phyloP scores from a whole-genome alignment of 2,329 filamentous ascomycete genomes.

The Diplodia seriata region DNA sequence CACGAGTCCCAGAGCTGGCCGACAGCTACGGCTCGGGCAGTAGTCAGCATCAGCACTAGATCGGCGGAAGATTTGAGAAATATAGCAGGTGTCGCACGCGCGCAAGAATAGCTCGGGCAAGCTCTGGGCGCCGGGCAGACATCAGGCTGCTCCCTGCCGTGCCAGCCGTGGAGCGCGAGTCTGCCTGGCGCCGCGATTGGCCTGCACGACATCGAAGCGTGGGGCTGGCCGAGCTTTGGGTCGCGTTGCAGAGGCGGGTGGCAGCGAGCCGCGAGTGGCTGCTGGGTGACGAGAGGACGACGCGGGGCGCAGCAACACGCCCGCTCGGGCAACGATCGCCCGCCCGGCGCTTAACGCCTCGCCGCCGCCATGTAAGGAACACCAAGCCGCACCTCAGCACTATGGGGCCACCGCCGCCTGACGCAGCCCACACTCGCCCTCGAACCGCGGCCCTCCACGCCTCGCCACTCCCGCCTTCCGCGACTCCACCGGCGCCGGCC shows the following conservation, averaged over 20 bases:
- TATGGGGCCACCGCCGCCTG: background rate
- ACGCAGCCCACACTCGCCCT: background rate
- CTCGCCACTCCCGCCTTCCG: too few species aligned
- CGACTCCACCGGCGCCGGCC: background rate
- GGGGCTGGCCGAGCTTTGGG: slow-evolving; percentile 15
- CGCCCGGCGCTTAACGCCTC: slow-evolving; percentile 3
- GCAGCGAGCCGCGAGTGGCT: slow-evolving; percentile 5
- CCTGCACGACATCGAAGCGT: slow-evolving; percentile 22
- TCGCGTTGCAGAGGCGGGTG: slow-evolving; percentile 12
- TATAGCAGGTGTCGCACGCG: slow-evolving; percentile 12
- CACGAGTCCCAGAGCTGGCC: background rate
- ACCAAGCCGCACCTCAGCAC: background rate
- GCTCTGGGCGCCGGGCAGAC: background rate
- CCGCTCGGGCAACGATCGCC: background rate
- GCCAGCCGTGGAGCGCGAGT: slow-evolving; percentile 18
- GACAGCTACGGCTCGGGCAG: slow-evolving; percentile 2
- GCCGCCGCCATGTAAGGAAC: background rate
- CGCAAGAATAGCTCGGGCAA: slow-evolving; percentile 23
- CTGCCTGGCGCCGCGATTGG: slow-evolving; percentile 19
- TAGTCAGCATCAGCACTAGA: slow-evolving; percentile 21
- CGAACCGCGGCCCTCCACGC: background rate
- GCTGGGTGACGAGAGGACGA: slow-evolving; percentile 4
- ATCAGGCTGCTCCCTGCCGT: slow-evolving; percentile 21
- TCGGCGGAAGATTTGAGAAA: slow-evolving; percentile 14
- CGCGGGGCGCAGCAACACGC: slow-evolving; percentile 10